A percentile compares a stretch with the other conserved stretches of the same genome.
Conservation (phyloP, 2,329 filamentous ascomycete genomes). For the Aspergillus pseudoviridinutans region DNA sequence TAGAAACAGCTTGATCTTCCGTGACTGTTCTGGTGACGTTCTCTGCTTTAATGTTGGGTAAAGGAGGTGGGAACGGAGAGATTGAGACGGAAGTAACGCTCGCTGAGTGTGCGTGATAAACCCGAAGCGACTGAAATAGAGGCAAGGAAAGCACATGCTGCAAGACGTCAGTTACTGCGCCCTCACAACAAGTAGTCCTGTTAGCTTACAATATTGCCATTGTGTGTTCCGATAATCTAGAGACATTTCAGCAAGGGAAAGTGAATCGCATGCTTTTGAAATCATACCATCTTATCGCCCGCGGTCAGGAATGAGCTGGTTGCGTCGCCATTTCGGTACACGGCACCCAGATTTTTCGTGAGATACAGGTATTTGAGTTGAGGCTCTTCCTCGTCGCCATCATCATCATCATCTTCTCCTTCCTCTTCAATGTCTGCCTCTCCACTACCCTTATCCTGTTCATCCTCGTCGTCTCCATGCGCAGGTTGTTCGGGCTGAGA, state of each 20-base stretch:
- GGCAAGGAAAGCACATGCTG: constrained; percentile 85
- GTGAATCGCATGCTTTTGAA: constrained; percentile 1
- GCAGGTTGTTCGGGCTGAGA: constrained; percentile 4
- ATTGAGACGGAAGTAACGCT: constrained; percentile 87
- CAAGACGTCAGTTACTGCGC: constrained; percentile 12
- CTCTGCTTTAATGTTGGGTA: constrained; percentile 41
- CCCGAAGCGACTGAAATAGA: constrained; percentile 72
- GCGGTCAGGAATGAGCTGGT: constrained; percentile 87
- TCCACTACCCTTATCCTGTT: constrained; percentile 19
- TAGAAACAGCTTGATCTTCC: constrained; percentile 23
- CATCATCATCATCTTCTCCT: constrained; percentile 66
- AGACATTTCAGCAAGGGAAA: constrained; percentile 32
- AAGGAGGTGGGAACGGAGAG: constrained; percentile 73
- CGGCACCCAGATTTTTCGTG: constrained; percentile 70
- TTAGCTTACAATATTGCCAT: constrained; percentile 81
- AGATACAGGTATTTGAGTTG: constrained; percentile 87
- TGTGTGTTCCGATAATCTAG: constrained; percentile 88
- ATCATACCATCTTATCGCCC: constrained; percentile 88
- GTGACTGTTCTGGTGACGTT: constrained; percentile 27
- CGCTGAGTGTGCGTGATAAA: constrained; percentile 89
- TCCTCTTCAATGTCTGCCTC: constrained; percentile 50
- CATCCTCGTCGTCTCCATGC: constrained; percentile 11
- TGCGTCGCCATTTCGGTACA: constrained; percentile 93
- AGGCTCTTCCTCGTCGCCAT: constrained; percentile 89
- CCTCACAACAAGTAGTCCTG: neutral